Base-by-base conservation (phyloP, 257 asterid genomes). In the Ballota nigra region DNA sequence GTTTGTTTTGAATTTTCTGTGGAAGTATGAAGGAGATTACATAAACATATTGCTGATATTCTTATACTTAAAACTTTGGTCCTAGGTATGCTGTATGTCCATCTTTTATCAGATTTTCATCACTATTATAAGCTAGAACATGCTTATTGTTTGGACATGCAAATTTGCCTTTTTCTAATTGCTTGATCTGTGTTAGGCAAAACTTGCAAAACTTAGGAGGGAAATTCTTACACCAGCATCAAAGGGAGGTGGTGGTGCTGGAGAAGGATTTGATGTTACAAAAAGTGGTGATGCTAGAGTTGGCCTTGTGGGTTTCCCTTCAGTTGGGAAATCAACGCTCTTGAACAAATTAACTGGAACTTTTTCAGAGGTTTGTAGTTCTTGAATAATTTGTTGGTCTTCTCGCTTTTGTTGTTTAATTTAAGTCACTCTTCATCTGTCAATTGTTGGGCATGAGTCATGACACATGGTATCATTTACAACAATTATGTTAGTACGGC, bases 221-320 rank as follows among this genome's bases (percentile, higher is more conserved):
- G 99, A 95, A 72, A 88, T 95, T 77, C 95, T 95, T 63, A 62
- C 93, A 15, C 99, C 99, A 33, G 20, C 97, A 19, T 78, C 99
- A 8, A 95, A 95, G 81, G 99, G 99, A 69, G 99, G 95, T 66
- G 99, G 92, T 76, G 99, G 98, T 71, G 96, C 98, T 63, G 99
- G 99, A 66, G 98, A 92, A 84, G 99, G 99, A 66, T 95, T 95
- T 75, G 99, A 92, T 80, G 98, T 95, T 77, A 92, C 99, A 45
- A 95, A 95, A 86, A 95, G 99, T 79, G 99, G 99, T 23, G 99
- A 95, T 84, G 75, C 99, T 23, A 88, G 99, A 81, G 98, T 95
- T 69, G 98, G 99, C 52, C 90, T 95, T 43, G 97, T 95, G 77
- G 99, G 98, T 68, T 92, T 95, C 40, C 99, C 99, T 22, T 95